Evolutionary conservation across 345 rosid species (phyloP).

Genomic region (Rubroshorea leprosula): DNA sequence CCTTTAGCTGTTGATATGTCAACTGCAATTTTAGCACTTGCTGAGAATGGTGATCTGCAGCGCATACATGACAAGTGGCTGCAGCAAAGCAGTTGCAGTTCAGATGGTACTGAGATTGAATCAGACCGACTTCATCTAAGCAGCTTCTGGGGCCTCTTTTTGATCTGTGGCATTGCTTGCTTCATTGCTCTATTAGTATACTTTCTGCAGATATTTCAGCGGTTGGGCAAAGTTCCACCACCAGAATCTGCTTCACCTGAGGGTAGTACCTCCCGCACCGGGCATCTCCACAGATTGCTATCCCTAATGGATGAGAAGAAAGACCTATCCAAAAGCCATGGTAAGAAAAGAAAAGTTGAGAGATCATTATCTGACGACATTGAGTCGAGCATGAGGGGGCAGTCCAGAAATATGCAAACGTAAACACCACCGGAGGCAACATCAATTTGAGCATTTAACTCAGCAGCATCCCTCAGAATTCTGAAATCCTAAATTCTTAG

Average conservation of each 20-base stretch:
- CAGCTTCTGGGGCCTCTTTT: conserved; percentile 89
- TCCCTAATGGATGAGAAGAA: conserved; percentile 80
- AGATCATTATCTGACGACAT: conserved; percentile 26
- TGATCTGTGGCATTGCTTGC: conserved; percentile 76
- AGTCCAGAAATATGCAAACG: no score
- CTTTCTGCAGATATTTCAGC: conserved; percentile 48
- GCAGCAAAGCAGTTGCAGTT: conserved; percentile 51
- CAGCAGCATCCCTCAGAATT: no score
- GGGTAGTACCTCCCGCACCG: conserved; percentile 25
- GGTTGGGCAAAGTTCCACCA: conserved; percentile 20
- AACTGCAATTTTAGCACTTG: conserved; percentile 67
- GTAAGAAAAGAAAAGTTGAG: conserved; percentile 56
- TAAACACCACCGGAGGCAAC: no score
- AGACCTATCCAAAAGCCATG: conserved; percentile 31
- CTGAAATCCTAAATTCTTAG: no score
- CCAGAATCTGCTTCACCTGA: conserved; percentile 25
- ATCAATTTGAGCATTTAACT: no score
- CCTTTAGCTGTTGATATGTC: conserved; percentile 81
- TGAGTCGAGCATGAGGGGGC: no score
- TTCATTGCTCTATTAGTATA: conserved; percentile 56
- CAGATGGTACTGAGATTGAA: conserved; percentile 58
- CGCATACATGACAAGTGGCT: conserved; percentile 97
- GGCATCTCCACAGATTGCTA: conserved; percentile 49
- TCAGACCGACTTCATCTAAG: conserved; percentile 65
- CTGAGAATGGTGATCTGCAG: conserved; percentile 91